Evolutionary conservation across 768 basidiomycete genomes (phyloP).

Genomic region (Sutorius australiensis): DNA sequence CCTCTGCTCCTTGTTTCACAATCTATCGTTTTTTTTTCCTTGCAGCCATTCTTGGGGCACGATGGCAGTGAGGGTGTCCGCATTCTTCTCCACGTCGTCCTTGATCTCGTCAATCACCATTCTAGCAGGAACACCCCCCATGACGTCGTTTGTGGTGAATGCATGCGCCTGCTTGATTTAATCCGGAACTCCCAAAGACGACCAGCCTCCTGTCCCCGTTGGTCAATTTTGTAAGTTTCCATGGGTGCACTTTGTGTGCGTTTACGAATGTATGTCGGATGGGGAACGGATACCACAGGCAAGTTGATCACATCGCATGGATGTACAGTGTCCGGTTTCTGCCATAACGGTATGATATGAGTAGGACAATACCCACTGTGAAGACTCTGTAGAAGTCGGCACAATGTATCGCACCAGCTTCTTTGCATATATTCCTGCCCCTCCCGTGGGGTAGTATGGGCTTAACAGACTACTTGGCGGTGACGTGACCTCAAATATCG

Average conservation of each 20-base stretch:
- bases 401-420: no score
- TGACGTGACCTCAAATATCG: no score
- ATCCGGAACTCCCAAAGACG: conserved; percentile 50
- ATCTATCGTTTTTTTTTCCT: conserved; percentile 65
- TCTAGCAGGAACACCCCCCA: conserved; percentile 46
- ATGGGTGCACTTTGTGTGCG: conserved; percentile 64
- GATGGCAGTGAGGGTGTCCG: conserved; percentile 28
- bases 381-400: no score
- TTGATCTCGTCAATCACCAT: conserved; percentile 58
- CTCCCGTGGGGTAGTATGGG: no score
- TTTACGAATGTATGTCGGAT: conserved; percentile 78
- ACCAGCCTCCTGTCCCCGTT: conserved; percentile 48
- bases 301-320: conserved; percentile 53
- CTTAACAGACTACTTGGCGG: no score
- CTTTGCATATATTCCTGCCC: no score
- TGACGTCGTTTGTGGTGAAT: conserved; percentile 29
- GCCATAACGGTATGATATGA: not conserved
- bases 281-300: conserved; percentile 67
- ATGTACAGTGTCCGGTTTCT: conserved; percentile 49
- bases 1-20: conserved; percentile 59
- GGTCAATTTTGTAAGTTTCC: conserved; percentile 64
- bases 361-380: no score
- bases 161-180: conserved; percentile 50
- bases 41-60: conserved; percentile 37
- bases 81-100: conserved; percentile 37